Conservation (phyloP, 352 stramenopile species). For the Globisporangium rhizosaccharum region DNA sequence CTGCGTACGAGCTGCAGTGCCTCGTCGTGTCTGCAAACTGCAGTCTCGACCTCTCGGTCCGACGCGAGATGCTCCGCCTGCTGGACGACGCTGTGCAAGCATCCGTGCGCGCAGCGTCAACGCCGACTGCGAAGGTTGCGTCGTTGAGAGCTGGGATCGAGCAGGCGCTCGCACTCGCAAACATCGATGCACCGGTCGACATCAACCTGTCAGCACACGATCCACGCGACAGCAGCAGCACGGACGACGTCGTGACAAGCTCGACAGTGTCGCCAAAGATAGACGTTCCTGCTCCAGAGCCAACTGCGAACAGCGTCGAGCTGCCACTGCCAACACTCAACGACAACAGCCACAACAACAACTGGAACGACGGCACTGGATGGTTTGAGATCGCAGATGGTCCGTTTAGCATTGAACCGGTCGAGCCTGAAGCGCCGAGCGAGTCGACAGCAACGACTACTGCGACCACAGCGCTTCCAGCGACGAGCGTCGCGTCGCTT, state of each 20-base stretch:
- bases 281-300: too few relatives aligned
- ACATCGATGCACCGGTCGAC: background rate
- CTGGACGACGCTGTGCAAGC: slow-evolving; percentile 18
- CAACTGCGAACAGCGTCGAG: too few relatives aligned
- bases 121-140: background rate
- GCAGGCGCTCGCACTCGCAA: background rate
- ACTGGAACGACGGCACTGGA: slow-evolving; percentile 4
- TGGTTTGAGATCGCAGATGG: slow-evolving; percentile 10
- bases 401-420: too few relatives aligned
- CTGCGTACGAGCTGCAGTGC: slow-evolving; percentile 32
- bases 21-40: slow-evolving; percentile 21
- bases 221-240: too few relatives aligned
- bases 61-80: slow-evolving; percentile 23
- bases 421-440: background rate
- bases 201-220: background rate
- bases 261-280: too few relatives aligned
- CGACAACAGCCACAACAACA: slow-evolving; percentile 2
- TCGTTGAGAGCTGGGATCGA: slow-evolving; percentile 9
- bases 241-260: too few relatives aligned
- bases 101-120: slow-evolving; percentile 2
- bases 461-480: background rate
- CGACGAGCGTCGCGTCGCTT: too few relatives aligned
- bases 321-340: background rate
- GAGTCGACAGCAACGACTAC: background rate
- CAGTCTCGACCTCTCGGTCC: slow-evolving; percentile 11